Percentiles rank a stretch among this genome's conserved stretches.
Evolutionary conservation across 805 yeast genomes (phyloP).

Genomic region (Suhomyces faveliae): DNA sequence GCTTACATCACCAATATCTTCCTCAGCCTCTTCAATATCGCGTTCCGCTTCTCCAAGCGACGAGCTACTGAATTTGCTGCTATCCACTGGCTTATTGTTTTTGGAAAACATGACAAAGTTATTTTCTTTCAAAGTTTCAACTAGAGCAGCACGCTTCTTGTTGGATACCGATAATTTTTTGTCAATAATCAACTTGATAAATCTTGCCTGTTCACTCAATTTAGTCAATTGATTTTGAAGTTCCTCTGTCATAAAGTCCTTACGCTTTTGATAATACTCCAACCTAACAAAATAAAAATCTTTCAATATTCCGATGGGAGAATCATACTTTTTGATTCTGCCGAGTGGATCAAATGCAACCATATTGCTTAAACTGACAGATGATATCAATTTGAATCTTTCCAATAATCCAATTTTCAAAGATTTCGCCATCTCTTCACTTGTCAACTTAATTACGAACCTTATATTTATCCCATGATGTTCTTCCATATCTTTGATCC

Average conservation of each 20-base stretch:
- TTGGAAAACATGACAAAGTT: constrained; percentile 79
- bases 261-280: constrained; percentile 87
- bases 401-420: constrained; percentile 74
- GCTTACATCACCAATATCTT: constrained; percentile 36
- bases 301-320: constrained; percentile 70
- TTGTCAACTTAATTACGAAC: constrained; percentile 71
- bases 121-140: constrained; percentile 57
- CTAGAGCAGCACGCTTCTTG: constrained; percentile 63
- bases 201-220: constrained; percentile 80
- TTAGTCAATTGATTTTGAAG: constrained; percentile 74
- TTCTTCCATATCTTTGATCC: constrained; percentile 95
- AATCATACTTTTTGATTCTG: constrained; percentile 77
- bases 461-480: constrained; percentile 83
- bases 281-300: constrained; percentile 86
- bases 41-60: constrained; percentile 29
- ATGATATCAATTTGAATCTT: constrained; percentile 72
- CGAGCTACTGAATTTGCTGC: constrained; percentile 31
- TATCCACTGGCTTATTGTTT: constrained; percentile 56
- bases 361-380: constrained; percentile 79
- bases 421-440: constrained; percentile 83
- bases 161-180: constrained; percentile 68
- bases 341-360: constrained; percentile 93
- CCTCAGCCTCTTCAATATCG: constrained; percentile 40
- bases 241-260: constrained; percentile 70
- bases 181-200: constrained; percentile 86